phyloP scores from a whole-genome alignment of 352 stramenopile species.

The Globisporangium megalacanthum region DNA sequence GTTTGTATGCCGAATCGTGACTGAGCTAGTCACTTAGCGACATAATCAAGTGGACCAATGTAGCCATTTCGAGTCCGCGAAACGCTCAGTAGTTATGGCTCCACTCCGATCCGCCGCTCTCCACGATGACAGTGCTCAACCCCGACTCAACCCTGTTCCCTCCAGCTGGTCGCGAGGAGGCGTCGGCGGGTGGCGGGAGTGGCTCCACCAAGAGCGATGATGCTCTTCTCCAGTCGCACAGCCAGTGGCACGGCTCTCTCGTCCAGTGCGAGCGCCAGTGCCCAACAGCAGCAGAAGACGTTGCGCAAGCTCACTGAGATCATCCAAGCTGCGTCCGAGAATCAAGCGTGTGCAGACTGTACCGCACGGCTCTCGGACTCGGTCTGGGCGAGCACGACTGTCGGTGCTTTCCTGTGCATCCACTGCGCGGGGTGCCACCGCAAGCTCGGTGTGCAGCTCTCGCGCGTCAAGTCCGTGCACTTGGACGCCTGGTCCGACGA shows the following conservation, averaged over 20 bases:
- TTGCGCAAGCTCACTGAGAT: conserved; percentile 59
- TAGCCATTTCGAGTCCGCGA: too few relatives aligned
- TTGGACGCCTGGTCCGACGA: conserved; percentile 75
- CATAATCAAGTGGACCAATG: too few relatives aligned
- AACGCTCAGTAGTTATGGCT: too few relatives aligned
- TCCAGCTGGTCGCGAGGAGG: neutral
- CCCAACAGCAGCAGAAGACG: conserved; percentile 24
- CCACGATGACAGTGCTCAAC: too few relatives aligned
- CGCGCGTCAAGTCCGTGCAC: conserved; percentile 76
- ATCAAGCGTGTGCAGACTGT: conserved; percentile 82
- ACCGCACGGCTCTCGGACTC: conserved; percentile 57
- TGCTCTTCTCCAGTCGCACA: conserved; percentile 33
- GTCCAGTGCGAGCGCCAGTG: conserved; percentile 5
- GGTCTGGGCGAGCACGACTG: conserved; percentile 93
- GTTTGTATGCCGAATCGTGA: too few relatives aligned
- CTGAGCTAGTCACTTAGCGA: too few relatives aligned
- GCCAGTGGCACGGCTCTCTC: conserved; percentile 16
- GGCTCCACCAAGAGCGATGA: conserved; percentile 16
- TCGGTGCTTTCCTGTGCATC: conserved; percentile 94
- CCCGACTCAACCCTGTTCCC: too few relatives aligned
- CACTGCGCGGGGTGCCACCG: conserved; percentile 94
- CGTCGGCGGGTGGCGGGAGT: neutral
- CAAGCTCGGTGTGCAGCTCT: conserved; percentile 94
- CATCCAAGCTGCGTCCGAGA: conserved; percentile 48
- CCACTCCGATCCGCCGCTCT: too few relatives aligned